Conservation (phyloP, 345 rosid genomes). For the Gossypium herbaceum region DNA sequence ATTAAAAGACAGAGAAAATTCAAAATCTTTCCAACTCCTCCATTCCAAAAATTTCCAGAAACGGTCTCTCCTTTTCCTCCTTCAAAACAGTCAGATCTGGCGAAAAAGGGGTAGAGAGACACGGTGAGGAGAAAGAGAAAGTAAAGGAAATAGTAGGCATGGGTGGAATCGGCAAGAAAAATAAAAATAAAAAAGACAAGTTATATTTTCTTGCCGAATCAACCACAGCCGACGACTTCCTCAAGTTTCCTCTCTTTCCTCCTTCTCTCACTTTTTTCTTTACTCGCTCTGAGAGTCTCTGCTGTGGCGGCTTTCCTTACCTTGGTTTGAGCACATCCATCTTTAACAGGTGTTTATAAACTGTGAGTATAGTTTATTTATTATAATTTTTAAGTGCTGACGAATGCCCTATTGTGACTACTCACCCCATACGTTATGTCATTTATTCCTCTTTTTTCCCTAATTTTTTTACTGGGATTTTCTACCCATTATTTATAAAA, state of each 20-base stretch:
- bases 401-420: background rate
- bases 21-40: background rate
- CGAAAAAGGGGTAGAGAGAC: background rate
- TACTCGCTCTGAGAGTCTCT: no score
- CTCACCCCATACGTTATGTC: no score
- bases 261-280: background rate
- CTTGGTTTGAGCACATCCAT: constrained; percentile 52
- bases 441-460: no score
- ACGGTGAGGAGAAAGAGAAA: background rate
- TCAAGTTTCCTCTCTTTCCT: background rate
- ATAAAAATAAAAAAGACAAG: background rate
- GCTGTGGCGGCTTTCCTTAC: background rate
- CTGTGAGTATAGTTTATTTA: background rate
- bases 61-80: background rate
- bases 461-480: no score
- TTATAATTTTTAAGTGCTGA: background rate
- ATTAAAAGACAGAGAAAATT: background rate
- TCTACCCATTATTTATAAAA: no score
- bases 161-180: constrained; percentile 6
- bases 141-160: background rate
- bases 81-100: background rate
- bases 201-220: background rate
- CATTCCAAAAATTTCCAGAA: background rate
- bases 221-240: background rate
- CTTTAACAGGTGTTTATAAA: constrained; percentile 45